A percentile compares a stretch with the other conserved stretches of the same genome.
phyloP scores from a whole-genome alignment of 768 basidiomycete genomes.

The Boletus sensibilis region DNA sequence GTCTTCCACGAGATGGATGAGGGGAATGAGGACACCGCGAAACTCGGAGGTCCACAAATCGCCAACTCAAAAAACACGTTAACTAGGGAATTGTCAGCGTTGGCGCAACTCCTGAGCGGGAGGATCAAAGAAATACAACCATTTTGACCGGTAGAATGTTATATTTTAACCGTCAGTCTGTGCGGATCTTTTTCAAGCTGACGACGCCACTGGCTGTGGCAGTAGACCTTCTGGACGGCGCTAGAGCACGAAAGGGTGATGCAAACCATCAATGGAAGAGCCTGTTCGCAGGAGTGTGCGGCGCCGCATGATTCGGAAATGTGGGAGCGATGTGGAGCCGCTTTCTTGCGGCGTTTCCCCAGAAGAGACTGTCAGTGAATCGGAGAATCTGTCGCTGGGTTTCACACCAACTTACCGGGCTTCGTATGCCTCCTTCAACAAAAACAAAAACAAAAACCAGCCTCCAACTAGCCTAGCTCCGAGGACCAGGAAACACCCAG shows the following conservation, averaged over 20 bases:
- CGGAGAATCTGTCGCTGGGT: conserved; percentile 25
- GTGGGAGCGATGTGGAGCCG: background rate
- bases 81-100: background rate
- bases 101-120: background rate
- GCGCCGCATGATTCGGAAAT: background rate
- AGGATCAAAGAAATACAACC: background rate
- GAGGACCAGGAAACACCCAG: conserved; percentile 1
- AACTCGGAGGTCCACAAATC: background rate
- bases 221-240: conserved; percentile 1
- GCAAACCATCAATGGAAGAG: background rate
- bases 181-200: background rate
- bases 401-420: conserved; percentile 5
- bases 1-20: background rate
- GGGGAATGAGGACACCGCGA: background rate
- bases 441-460: conserved; percentile 25
- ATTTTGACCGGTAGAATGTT: background rate
- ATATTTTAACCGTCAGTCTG: background rate
- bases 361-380: conserved; percentile 10
- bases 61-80: background rate
- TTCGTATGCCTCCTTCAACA: background rate
- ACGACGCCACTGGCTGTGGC: conserved; percentile 1
- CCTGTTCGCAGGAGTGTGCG: background rate
- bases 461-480: background rate
- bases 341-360: conserved; percentile 3
- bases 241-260: background rate